phyloP scores from a whole-genome alignment of 192 early-diverging fungal genomes.

The Backusella parvicylindrica region DNA sequence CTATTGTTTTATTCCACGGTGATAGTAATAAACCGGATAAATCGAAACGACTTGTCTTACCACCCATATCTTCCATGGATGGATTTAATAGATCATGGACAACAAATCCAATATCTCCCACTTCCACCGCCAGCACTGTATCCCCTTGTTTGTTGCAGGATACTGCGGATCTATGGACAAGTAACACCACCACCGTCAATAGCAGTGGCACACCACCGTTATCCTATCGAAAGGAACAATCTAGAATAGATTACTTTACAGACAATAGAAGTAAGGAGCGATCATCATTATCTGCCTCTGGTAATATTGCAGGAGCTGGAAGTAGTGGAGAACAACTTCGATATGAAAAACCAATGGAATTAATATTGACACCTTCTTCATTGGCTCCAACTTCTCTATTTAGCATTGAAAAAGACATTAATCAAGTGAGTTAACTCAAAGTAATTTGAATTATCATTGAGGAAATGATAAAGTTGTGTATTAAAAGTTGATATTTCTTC shows the following conservation, averaged over 20 bases:
- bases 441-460: neutral
- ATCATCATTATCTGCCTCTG: neutral
- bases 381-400: neutral
- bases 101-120: neutral
- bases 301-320: neutral
- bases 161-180: neutral
- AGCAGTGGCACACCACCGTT: neutral
- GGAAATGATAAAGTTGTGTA: neutral
- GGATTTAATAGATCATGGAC: constrained; percentile 4
- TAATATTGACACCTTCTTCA: neutral
- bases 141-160: neutral
- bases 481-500: neutral
- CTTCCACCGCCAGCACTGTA: neutral
- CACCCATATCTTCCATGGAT: constrained; percentile 7
- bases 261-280: neutral
- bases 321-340: neutral
- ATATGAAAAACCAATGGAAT: neutral
- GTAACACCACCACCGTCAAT: neutral
- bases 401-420: constrained; percentile 4
- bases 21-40: constrained; percentile 1
- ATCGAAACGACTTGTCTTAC: neutral
- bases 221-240: neutral
- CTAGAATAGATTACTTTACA: constrained; percentile 1
- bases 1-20: neutral
- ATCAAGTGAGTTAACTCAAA: neutral